Percentiles rank a stretch among this genome's conserved stretches.
Evolutionary conservation across 2,329 filamentous ascomycete genomes (phyloP).

Genomic region (Metarhizium rileyi): DNA sequence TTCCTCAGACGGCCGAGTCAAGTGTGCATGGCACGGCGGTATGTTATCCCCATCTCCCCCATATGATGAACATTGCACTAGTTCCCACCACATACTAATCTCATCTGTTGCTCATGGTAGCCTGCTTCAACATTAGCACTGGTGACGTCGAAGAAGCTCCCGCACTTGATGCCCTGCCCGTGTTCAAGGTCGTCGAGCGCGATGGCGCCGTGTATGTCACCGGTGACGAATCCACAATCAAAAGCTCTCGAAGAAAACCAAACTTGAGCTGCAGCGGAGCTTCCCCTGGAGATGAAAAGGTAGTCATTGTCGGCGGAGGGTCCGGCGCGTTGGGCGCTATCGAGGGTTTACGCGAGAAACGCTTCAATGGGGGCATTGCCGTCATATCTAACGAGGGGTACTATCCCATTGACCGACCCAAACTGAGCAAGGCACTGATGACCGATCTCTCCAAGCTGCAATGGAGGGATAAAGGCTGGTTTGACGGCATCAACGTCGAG

Average conservation of each 20-base stretch:
- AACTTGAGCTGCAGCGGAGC: slow-evolving; percentile 57
- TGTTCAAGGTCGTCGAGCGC: slow-evolving; percentile 72
- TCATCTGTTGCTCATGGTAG: slow-evolving; percentile 30
- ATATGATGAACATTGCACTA: neutral
- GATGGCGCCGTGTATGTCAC: slow-evolving; percentile 78
- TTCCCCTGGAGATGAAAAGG: slow-evolving; percentile 37
- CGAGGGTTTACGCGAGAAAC: slow-evolving; percentile 72
- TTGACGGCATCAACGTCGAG: slow-evolving; percentile 50
- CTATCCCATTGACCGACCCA: slow-evolving; percentile 83
- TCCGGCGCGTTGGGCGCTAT: slow-evolving; percentile 74
- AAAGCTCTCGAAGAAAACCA: slow-evolving; percentile 61
- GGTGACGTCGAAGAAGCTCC: slow-evolving; percentile 95
- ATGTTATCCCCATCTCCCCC: slow-evolving; percentile 16
- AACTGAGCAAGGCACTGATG: slow-evolving; percentile 88
- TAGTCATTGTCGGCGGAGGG: slow-evolving; percentile 83
- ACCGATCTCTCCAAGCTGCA: slow-evolving; percentile 71
- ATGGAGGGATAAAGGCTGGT: slow-evolving; percentile 70
- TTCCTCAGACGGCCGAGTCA: slow-evolving; percentile 70
- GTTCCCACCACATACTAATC: neutral
- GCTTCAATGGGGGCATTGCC: slow-evolving; percentile 71
- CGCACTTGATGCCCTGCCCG: slow-evolving; percentile 73
- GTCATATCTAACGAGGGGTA: slow-evolving; percentile 78
- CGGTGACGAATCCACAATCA: slow-evolving; percentile 70
- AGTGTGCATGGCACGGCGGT: slow-evolving; percentile 97
- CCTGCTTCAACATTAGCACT: slow-evolving; percentile 82